A percentile compares a stretch with the other conserved stretches of the same genome.
phyloP scores from a whole-genome alignment of 495 filamentous ascomycete species.

The Xylaria grammica region DNA sequence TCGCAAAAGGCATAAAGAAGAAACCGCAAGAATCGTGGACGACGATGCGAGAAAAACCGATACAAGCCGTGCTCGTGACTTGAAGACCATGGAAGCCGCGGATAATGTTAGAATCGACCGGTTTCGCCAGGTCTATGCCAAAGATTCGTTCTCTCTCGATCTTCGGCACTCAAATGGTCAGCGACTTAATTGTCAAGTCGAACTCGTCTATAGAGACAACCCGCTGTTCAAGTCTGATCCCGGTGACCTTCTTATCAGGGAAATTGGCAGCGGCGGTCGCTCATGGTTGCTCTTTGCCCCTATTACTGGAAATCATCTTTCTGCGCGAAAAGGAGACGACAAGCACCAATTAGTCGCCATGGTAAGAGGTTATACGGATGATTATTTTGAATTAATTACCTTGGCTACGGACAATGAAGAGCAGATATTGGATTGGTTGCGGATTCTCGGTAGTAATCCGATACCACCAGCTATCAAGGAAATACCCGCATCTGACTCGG shows the following conservation, averaged over 20 bases:
- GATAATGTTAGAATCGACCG: conserved; percentile 73
- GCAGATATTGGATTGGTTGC: conserved; percentile 82
- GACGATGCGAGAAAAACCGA: conserved; percentile 87
- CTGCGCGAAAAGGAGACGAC: conserved; percentile 76
- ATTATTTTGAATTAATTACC: conserved; percentile 84
- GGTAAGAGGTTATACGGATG: conserved; percentile 71
- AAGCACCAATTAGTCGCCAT: conserved; percentile 78
- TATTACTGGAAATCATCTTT: conserved; percentile 68
- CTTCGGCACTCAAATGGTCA: conserved; percentile 90
- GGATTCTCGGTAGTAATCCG: conserved; percentile 77
- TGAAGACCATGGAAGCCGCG: conserved; percentile 71
- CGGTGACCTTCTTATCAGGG: conserved; percentile 88
- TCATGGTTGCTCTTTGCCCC: conserved; percentile 91
- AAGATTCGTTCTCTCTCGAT: conserved; percentile 87
- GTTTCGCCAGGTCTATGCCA: conserved; percentile 76
- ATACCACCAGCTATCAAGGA: conserved; percentile 65
- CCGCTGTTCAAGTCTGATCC: conserved; percentile 54
- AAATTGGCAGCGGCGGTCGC: conserved; percentile 73
- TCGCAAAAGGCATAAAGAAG: conserved; percentile 79
- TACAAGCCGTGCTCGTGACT: conserved; percentile 75
- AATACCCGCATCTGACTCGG: conserved; percentile 23
- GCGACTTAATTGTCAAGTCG: conserved; percentile 84
- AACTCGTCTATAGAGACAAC: conserved; percentile 84
- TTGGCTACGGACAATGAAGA: conserved; percentile 73
- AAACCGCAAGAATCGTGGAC: conserved; percentile 86